Percentiles rank a stretch among this genome's conserved stretches.
Conservation (phyloP, 768 basidiomycete species). For the Arthromyces matolae region DNA sequence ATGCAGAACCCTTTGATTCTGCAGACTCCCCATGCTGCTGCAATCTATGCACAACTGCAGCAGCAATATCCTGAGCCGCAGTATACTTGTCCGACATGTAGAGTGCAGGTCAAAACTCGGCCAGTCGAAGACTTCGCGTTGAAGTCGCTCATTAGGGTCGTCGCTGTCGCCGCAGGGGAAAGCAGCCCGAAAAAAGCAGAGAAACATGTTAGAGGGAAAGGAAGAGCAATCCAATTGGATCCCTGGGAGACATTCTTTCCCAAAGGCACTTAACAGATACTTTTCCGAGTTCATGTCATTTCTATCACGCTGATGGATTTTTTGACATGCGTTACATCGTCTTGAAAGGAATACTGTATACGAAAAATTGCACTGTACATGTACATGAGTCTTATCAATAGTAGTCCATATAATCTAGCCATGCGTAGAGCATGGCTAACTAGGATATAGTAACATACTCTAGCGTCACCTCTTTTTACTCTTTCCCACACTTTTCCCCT, state of each 20-base stretch:
- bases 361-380: too few species aligned
- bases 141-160: slow-evolving; percentile 50
- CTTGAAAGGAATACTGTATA: too few species aligned
- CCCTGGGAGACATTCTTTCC: slow-evolving; percentile 52
- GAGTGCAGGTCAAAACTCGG: slow-evolving; percentile 41
- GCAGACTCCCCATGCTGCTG: slow-evolving; percentile 25
- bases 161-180: slow-evolving; percentile 50
- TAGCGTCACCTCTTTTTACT: slow-evolving; percentile 31
- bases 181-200: slow-evolving; percentile 33
- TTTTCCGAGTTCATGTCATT: too few species aligned
- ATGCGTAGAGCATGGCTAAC: too few species aligned
- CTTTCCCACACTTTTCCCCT: slow-evolving; percentile 36
- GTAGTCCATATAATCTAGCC: too few species aligned
- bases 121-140: slow-evolving; percentile 62
- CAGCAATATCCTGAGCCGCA: slow-evolving; percentile 37
- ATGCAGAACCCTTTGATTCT: slow-evolving; percentile 21
- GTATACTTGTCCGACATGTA: slow-evolving; percentile 69
- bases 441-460: not conserved
- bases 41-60: slow-evolving; percentile 22
- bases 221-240: slow-evolving; percentile 16
- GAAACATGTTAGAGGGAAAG: slow-evolving; percentile 18
- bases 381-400: too few species aligned
- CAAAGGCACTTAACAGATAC: slow-evolving; percentile 4
- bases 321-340: not conserved
- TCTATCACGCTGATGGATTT: too few species aligned